These are phyloP conservation scores for Fusarium redolens DNA, from an alignment of 2,329 filamentous ascomycete genomes.

Conservation along the genomic window DNA sequence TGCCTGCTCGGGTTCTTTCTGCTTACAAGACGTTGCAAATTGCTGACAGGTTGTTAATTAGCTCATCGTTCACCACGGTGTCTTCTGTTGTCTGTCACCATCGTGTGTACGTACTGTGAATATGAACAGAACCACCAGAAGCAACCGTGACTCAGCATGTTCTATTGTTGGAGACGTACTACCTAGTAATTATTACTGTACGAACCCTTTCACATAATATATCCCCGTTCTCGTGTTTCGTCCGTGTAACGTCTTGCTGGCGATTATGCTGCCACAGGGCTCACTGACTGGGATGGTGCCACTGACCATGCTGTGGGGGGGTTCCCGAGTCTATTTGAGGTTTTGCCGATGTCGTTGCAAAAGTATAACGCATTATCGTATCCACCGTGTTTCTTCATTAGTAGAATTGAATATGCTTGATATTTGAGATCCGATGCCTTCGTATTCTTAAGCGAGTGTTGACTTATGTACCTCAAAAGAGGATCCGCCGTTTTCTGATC, in stretches of 20 bases:
- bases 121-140: not conserved
- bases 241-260: conserved; percentile 28
- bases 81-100: not conserved
- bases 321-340: conserved; percentile 2
- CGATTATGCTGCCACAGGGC: not conserved
- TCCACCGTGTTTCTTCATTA: conserved; percentile 11
- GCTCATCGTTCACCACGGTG: not conserved
- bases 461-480: not conserved
- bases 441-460: conserved; percentile 6
- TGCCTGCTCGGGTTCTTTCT: conserved; percentile 10
- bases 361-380: not conserved
- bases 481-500: not conserved
- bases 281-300: conserved; percentile 1
- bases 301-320: conserved; percentile 7
- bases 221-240: conserved; percentile 33
- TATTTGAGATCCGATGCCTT: conserved; percentile 2
- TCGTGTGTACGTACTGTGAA: not conserved
- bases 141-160: not conserved
- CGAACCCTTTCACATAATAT: conserved; percentile 5
- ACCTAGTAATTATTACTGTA: not conserved
- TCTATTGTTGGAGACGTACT: conserved; percentile 9
- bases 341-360: conserved; percentile 6
- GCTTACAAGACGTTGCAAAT: conserved; percentile 12
- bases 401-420: not conserved
- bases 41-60: conserved; percentile 18